phyloP scores from a whole-genome alignment of 2,329 filamentous ascomycete species.

The Xylaria sp. region DNA sequence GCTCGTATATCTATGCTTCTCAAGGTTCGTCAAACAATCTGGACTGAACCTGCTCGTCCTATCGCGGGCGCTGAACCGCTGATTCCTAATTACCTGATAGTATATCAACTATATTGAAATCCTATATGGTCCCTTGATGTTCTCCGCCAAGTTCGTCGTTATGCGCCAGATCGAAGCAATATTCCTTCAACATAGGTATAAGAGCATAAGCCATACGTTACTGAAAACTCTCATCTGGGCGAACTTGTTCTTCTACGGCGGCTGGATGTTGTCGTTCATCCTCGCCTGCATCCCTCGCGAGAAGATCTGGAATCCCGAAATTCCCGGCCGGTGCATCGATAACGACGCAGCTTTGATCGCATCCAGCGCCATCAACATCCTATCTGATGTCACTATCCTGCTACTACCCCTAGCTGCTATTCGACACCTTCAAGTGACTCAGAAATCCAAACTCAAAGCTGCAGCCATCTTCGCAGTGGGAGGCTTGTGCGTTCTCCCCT shows the following conservation, averaged over 20 bases:
- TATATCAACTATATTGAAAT: slow-evolving; percentile 21
- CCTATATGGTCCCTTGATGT: slow-evolving; percentile 20
- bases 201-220: neutral
- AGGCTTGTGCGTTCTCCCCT: neutral
- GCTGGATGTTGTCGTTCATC: slow-evolving; percentile 11
- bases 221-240: slow-evolving; percentile 14
- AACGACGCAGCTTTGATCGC: neutral
- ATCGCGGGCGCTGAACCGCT: neutral
- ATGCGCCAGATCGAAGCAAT: slow-evolving; percentile 27
- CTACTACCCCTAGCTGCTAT: slow-evolving; percentile 1
- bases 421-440: neutral
- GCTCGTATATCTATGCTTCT: neutral
- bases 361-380: slow-evolving; percentile 9
- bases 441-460: neutral
- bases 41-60: neutral
- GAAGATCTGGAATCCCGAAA: slow-evolving; percentile 25
- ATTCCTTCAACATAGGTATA: slow-evolving; percentile 17
- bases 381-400: slow-evolving; percentile 19
- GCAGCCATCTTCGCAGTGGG: slow-evolving; percentile 3
- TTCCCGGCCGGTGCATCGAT: slow-evolving; percentile 6
- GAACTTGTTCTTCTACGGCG: slow-evolving; percentile 16
- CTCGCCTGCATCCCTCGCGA: slow-evolving; percentile 25
- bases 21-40: neutral
- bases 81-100: neutral
- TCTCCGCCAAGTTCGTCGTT: slow-evolving; percentile 26